Percentiles rank a stretch among this genome's conserved stretches.
Conservation (phyloP, 2,329 filamentous ascomycete genomes). For the Exserohilum rostratum region DNA sequence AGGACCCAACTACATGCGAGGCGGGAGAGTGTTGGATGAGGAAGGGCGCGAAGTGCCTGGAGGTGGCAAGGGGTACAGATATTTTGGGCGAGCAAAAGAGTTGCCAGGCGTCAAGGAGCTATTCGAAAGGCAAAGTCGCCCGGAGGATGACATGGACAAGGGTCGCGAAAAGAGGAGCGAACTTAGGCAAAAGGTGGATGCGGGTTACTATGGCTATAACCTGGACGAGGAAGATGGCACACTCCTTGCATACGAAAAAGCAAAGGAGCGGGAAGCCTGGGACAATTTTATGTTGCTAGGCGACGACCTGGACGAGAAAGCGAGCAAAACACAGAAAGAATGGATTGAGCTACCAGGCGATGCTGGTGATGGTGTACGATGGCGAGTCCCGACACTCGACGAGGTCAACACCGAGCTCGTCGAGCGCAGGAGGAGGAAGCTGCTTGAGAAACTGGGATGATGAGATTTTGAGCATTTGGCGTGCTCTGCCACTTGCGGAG, state of each 20-base stretch:
- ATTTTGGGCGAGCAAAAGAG: conserved; percentile 85
- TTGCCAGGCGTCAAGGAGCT: conserved; percentile 95
- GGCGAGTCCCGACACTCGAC: conserved; percentile 83
- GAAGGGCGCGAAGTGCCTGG: conserved; percentile 62
- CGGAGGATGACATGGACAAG: conserved; percentile 60
- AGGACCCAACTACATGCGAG: conserved; percentile 95
- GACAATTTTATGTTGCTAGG: conserved; percentile 68
- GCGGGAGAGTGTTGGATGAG: conserved; percentile 61
- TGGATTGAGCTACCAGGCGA: conserved; percentile 92
- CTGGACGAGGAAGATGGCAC: conserved; percentile 87
- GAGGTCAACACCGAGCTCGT: conserved; percentile 95
- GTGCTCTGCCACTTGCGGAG: not conserved
- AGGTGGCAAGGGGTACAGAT: conserved; percentile 85
- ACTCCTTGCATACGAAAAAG: conserved; percentile 78
- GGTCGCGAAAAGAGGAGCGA: conserved; percentile 72
- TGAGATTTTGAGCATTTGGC: not conserved
- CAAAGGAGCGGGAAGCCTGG: conserved; percentile 81
- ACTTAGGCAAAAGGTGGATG: conserved; percentile 79
- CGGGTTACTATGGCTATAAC: conserved; percentile 94
- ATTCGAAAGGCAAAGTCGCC: conserved; percentile 45
- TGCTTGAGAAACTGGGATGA: conserved; percentile 76
- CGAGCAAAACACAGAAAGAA: conserved; percentile 38
- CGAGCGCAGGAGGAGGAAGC: conserved; percentile 78
- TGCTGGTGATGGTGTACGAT: conserved; percentile 77
- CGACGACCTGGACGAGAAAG: conserved; percentile 50